phyloP scores from a whole-genome alignment of 2,329 filamentous ascomycete genomes.

The Rutstroemia sp. region DNA sequence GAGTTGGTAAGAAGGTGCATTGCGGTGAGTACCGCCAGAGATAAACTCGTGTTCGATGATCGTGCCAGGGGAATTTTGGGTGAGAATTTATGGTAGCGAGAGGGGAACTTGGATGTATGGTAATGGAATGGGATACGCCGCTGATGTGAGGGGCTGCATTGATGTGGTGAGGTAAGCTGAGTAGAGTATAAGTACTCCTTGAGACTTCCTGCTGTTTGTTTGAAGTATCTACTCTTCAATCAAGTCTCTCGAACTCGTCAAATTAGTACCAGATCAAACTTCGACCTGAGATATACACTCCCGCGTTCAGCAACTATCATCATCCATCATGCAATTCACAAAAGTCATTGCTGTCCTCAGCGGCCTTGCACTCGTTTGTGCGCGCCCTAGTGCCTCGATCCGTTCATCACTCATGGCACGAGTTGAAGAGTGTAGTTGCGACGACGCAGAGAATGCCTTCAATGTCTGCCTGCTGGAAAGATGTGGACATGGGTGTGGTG shows the following conservation, averaged over 20 bases:
- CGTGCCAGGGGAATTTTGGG: too few species aligned
- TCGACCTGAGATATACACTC: neutral
- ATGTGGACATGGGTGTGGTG: slow-evolving; percentile 1
- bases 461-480: neutral
- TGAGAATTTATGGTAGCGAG: neutral
- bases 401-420: neutral
- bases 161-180: neutral
- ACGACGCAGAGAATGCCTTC: neutral
- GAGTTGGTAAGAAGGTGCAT: too few species aligned
- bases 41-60: too few species aligned
- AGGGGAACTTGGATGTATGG: neutral
- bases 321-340: neutral
- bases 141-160: neutral
- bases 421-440: slow-evolving; percentile 1
- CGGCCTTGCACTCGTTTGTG: neutral
- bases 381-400: neutral
- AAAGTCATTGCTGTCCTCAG: neutral
- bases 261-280: neutral
- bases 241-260: neutral
- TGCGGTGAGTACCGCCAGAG: too few species aligned
- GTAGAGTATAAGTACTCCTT: neutral
- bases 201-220: too few species aligned
- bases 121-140: neutral
- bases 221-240: too few species aligned
- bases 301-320: neutral